Evolutionary conservation across 495 filamentous ascomycete species (phyloP).

Genomic region (Bacidia rubella): DNA sequence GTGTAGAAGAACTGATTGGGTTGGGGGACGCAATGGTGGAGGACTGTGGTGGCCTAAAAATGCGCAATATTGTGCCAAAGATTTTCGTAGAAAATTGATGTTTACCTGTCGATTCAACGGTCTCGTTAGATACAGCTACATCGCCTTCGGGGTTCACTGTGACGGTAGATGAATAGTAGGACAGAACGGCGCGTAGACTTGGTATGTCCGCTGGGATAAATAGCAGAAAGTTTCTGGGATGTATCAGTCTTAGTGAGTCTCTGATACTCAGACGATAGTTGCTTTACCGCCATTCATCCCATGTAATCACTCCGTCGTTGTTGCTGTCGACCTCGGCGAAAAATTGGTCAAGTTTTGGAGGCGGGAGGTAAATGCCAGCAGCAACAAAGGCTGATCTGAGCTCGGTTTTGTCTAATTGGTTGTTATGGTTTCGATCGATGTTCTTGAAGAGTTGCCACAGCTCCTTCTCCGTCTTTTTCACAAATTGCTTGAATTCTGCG

Average conservation of each 20-base stretch:
- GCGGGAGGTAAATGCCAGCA: constrained; percentile 68
- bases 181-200: constrained; percentile 69
- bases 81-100: constrained; percentile 56
- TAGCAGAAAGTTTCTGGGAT: constrained; percentile 73
- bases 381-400: constrained; percentile 61
- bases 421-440: constrained; percentile 78
- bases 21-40: neutral
- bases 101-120: constrained; percentile 89
- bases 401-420: constrained; percentile 77
- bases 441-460: constrained; percentile 68
- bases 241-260: constrained; percentile 13
- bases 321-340: constrained; percentile 84
- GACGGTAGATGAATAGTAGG: constrained; percentile 83
- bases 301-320: constrained; percentile 75
- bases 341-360: constrained; percentile 65
- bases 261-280: constrained; percentile 5
- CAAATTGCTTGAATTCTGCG: constrained; percentile 76
- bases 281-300: constrained; percentile 88
- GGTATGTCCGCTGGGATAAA: constrained; percentile 71
- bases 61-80: constrained; percentile 44
- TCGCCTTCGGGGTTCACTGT: constrained; percentile 90
- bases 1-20: neutral
- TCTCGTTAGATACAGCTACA: constrained; percentile 78
- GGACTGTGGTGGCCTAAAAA: constrained; percentile 11
- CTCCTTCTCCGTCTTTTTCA: constrained; percentile 71